Evolutionary conservation across 805 yeast species (phyloP), one percentile per base, ranked within the genome.

Genomic region (Cyberlindnera maclurae): DNA sequence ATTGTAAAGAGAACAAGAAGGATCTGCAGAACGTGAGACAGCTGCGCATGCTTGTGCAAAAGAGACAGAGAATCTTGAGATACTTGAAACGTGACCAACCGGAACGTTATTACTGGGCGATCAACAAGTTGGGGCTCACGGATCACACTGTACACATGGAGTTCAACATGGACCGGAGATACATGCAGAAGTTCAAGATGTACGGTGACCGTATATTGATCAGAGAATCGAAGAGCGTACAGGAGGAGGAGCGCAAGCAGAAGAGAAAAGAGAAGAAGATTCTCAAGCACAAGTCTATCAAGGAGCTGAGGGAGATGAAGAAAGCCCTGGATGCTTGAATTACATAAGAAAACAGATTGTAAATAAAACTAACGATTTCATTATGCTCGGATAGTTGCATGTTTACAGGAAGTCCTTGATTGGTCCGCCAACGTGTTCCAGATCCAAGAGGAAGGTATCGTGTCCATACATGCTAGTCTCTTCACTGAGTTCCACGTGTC

Each of bases 401-500:
- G 28, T 29, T 41, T 36, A 43, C 46, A 88, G 64, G 55, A 88
- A 88, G 39, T 60, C 51, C 50, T 73, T 71, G 16, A 89, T 78
- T 6, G 89, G 90, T 3, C 70, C 74, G 9, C 96, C 96, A 38
- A 88, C 79, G 53, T 86, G 77, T 46, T 82, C 82, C 43, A 83
- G 65, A 45, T 86, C 88, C 41, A 89, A 64, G 45, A 89, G 64
- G 58, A 89, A 89, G 0, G 96, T 88, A 58, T 89, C 96, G 52
- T 89, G 97, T 7, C 97, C 97, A 59, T 75, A 89, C 53, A 81
- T 71, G 57, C 94, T 82, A 26, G 82, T 69, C 36, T 84, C 83
- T 41, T 77, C 77, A 31, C 88, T 78, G 42, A 89, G 67, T 57
- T 89, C 96, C 39, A 77, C 68, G 56, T 87, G 86, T 41, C 65